Percentiles rank a stretch among this genome's conserved stretches.
phyloP scores from a whole-genome alignment of 257 asterid genomes.

The Capsicum chinense region DNA sequence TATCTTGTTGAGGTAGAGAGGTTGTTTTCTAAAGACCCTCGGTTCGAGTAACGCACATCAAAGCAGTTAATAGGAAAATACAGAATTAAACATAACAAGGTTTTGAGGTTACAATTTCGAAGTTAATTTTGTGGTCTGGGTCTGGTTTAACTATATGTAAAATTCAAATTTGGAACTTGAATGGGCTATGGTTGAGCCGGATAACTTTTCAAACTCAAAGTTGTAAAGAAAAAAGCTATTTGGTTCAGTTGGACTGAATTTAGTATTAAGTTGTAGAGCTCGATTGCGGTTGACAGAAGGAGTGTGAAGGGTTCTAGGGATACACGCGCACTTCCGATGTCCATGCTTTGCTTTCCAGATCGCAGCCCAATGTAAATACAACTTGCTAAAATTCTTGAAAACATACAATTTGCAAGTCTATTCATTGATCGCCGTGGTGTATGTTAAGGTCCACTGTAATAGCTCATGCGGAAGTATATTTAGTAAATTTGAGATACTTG shows the following conservation, averaged over 20 bases:
- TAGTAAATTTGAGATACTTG: not conserved
- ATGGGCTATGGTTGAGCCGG: not conserved
- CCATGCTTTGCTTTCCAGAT: not conserved
- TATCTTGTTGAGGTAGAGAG: not conserved
- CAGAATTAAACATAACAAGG: not conserved
- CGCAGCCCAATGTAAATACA: not conserved
- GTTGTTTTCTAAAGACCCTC: not conserved
- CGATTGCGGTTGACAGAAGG: not conserved
- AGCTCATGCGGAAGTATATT: not conserved
- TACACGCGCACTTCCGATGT: not conserved
- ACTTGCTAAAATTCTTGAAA: conserved; percentile 1
- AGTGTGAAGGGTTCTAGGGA: not conserved
- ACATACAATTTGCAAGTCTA: conserved; percentile 11
- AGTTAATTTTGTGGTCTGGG: not conserved
- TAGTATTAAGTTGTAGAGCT: not conserved
- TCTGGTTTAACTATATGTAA: not conserved
- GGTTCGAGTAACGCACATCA: not conserved
- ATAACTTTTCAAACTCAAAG: conserved; percentile 16
- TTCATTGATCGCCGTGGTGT: not conserved
- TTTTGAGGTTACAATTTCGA: not conserved
- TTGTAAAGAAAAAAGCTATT: not conserved
- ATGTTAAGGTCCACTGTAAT: not conserved
- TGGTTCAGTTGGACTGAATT: not conserved
- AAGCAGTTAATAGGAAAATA: not conserved
- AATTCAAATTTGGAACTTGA: not conserved